phyloP scores from a whole-genome alignment of 1,284 basidiomycete genomes.

The Porodaedalea pini region DNA sequence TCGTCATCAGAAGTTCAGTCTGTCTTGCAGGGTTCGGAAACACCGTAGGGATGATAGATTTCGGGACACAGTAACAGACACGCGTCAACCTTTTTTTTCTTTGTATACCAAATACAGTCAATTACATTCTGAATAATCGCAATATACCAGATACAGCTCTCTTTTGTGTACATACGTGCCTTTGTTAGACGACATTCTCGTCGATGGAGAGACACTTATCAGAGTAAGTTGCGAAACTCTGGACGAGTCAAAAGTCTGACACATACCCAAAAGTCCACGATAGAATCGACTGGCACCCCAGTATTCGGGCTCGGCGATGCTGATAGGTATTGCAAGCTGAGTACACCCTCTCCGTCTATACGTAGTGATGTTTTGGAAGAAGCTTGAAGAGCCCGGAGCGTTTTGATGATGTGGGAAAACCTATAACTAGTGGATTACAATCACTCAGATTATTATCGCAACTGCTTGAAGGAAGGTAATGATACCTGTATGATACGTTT shows the following conservation, averaged over 20 bases:
- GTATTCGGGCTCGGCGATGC: constrained; percentile 53
- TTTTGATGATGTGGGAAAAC: constrained; percentile 66
- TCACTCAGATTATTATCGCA: neutral
- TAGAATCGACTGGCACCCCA: constrained; percentile 50
- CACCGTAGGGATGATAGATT: constrained; percentile 61
- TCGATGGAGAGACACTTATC: constrained; percentile 19
- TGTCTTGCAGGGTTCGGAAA: constrained; percentile 77
- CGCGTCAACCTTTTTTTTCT: too few species aligned
- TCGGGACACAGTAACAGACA: constrained; percentile 2
- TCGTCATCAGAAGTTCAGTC: constrained; percentile 46
- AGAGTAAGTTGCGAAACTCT: neutral
- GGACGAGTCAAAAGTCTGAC: neutral
- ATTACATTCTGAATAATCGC: neutral
- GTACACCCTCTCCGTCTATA: constrained; percentile 74
- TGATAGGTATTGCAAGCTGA: constrained; percentile 87
- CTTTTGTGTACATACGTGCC: neutral
- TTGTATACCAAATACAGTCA: neutral
- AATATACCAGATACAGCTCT: neutral
- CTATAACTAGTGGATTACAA: constrained; percentile 58
- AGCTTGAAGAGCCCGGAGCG: constrained; percentile 69
- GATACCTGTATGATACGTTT: constrained; percentile 71
- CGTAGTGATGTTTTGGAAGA: constrained; percentile 84
- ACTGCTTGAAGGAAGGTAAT: neutral
- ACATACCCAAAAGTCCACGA: constrained; percentile 82
- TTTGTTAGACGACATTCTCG: neutral